Conservation (phyloP, 805 yeast genomes). For the Isabelozyma rhagii region DNA sequence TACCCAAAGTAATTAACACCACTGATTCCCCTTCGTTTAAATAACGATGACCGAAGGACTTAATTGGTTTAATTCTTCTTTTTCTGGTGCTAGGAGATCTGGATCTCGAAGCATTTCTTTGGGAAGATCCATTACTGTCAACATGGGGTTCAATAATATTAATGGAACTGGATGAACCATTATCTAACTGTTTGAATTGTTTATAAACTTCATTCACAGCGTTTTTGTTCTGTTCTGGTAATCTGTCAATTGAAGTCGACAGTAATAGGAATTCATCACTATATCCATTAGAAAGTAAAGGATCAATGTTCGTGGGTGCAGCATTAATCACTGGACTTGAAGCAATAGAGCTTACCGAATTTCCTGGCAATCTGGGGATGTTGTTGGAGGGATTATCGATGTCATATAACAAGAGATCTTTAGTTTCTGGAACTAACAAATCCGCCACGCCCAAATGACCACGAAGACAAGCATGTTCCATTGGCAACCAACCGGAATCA, state of each 20-base stretch:
- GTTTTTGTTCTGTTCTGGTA: slow-evolving; percentile 30
- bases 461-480: slow-evolving; percentile 90
- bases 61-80: slow-evolving; percentile 50
- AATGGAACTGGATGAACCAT: slow-evolving; percentile 14
- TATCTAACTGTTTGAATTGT: slow-evolving; percentile 30
- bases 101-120: slow-evolving; percentile 9
- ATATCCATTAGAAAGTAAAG: not conserved
- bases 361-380: slow-evolving; percentile 16
- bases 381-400: slow-evolving; percentile 35
- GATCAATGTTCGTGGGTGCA: slow-evolving; percentile 1
- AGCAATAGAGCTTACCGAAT: slow-evolving; percentile 3
- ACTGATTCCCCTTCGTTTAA: slow-evolving; percentile 62
- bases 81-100: slow-evolving; percentile 21
- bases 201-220: slow-evolving; percentile 37
- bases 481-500: slow-evolving; percentile 94
- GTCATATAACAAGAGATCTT: slow-evolving; percentile 30
- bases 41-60: slow-evolving; percentile 82
- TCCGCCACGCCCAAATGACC: slow-evolving; percentile 78
- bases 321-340: slow-evolving; percentile 7
- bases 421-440: slow-evolving; percentile 49
- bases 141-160: not conserved
- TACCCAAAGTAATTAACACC: slow-evolving; percentile 80
- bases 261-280: slow-evolving; percentile 11
- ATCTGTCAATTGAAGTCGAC: slow-evolving; percentile 33
- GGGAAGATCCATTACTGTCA: not conserved